Evolutionary conservation across 176 grass and related monocot species (phyloP).

Genomic region (Triticum turgidum): DNA sequence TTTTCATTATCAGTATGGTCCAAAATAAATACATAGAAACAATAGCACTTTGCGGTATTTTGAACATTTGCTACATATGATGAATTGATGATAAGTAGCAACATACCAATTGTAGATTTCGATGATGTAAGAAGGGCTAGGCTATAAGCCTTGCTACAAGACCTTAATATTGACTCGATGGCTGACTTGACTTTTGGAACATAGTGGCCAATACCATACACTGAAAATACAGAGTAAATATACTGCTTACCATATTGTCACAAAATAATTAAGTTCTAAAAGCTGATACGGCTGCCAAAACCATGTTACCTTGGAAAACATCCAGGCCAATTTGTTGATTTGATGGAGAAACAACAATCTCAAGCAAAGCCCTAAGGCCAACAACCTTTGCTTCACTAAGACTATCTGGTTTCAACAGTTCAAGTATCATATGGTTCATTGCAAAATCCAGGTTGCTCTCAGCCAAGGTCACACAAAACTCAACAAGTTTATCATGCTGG

Average conservation of each 20-base stretch:
- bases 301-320: slow-evolving; percentile 69
- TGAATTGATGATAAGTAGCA: slow-evolving; percentile 23
- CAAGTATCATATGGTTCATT: slow-evolving; percentile 98
- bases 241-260: neutral
- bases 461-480: slow-evolving; percentile 93
- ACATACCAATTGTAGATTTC: slow-evolving; percentile 84
- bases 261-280: slow-evolving; percentile 11
- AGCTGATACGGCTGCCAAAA: slow-evolving; percentile 18
- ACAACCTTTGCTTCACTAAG: slow-evolving; percentile 97
- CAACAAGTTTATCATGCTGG: slow-evolving; percentile 98
- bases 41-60: slow-evolving; percentile 3
- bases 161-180: slow-evolving; percentile 89
- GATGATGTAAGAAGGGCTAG: slow-evolving; percentile 91
- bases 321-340: slow-evolving; percentile 80
- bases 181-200: slow-evolving; percentile 91
- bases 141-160: slow-evolving; percentile 88
- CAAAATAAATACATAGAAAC: slow-evolving; percentile 22
- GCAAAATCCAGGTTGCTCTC: slow-evolving; percentile 88
- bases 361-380: slow-evolving; percentile 87
- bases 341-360: slow-evolving; percentile 85
- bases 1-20: slow-evolving; percentile 24
- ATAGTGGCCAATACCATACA: slow-evolving; percentile 68
- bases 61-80: neutral
- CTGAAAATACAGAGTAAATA: slow-evolving; percentile 45
- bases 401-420: slow-evolving; percentile 89